Evolutionary conservation across 2,329 filamentous ascomycete species (phyloP), one percentile per base, ranked within the genome.

Genomic region (Dothiorella sarmentorum): DNA sequence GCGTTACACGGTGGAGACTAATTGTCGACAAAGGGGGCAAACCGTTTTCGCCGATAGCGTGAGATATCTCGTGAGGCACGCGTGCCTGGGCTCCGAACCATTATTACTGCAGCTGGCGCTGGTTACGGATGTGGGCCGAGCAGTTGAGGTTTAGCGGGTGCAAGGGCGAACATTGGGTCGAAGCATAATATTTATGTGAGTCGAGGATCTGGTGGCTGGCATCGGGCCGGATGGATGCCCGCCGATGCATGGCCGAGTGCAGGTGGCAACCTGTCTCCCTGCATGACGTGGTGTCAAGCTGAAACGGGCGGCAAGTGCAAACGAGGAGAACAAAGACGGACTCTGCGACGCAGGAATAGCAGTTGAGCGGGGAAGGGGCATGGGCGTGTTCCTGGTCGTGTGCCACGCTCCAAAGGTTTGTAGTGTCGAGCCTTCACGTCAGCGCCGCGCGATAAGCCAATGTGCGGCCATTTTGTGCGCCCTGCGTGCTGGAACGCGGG

Each of bases 371-470:
- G 49, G 24, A 29, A 35, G 35, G 49, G 43, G 15, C 15, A 35
- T 27, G 31, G n/a, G 31, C 22, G 29, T 38, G 47, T 40, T 40
- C 49, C 49, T 53, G 35, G 33, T 29, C 35, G 24, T 7, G 49
- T 17, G 40, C 15, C 18, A 31, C 24, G 43, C 26, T 10, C 15
- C 24, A 17, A 13, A 31, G 29, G 29, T 13, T 31, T 31, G 29
- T 9, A 13, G n/a, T 24, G 22, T n/a, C 9, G 15, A 52, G 47
- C 47, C 40, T 40, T 33, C 49, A 40, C 49, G 49, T 53, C 49
- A 53, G 49, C 49, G 49, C 15, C 15, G 49, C 37, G 49, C 49
- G 49, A 53, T 40, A 53, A 40, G 35, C 49, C 49, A 53, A 53
- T 53, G 49, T 11, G 18, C 15, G 49, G n/a, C 22, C 22, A 18